Percentiles rank a stretch among this genome's conserved stretches.
Conservation (phyloP, 768 basidiomycete species). For the Leccinellum luteum region DNA sequence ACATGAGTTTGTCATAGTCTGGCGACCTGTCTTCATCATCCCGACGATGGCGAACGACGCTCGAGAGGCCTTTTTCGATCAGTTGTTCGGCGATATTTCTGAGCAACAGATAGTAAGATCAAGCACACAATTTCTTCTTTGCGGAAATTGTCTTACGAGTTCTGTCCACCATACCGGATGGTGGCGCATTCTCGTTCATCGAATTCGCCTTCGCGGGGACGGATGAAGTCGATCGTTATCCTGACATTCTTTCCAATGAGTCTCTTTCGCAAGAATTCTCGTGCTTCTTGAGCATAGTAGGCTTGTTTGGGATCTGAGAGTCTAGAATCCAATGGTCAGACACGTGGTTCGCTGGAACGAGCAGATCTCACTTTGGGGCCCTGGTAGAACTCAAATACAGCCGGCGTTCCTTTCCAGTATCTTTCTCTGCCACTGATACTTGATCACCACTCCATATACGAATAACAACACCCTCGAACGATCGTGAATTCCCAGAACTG, state of each 20-base stretch:
- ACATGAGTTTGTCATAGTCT: slow-evolving; percentile 94
- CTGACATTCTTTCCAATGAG: slow-evolving; percentile 88
- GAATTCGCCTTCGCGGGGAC: slow-evolving; percentile 89
- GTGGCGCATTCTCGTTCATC: slow-evolving; percentile 94
- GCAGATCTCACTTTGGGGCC: slow-evolving; percentile 65
- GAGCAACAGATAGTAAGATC: slow-evolving; percentile 5
- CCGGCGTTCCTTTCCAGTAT: slow-evolving; percentile 70
- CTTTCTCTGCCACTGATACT: slow-evolving; percentile 75
- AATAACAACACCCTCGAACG: slow-evolving; percentile 79
- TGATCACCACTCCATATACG: slow-evolving; percentile 94
- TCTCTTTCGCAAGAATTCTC: slow-evolving; percentile 88
- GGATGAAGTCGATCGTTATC: slow-evolving; percentile 84
- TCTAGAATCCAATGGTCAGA: slow-evolving; percentile 38
- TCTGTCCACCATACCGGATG: slow-evolving; percentile 78
- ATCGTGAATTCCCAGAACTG: slow-evolving; percentile 40
- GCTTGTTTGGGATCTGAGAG: slow-evolving; percentile 83
- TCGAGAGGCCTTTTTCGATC: slow-evolving; percentile 90
- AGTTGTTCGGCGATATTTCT: slow-evolving; percentile 93
- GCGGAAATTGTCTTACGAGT: slow-evolving; percentile 49
- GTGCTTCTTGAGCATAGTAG: slow-evolving; percentile 87
- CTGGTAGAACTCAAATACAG: slow-evolving; percentile 87
- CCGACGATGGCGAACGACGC: slow-evolving; percentile 85
- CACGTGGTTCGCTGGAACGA: not conserved
- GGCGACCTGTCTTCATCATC: slow-evolving; percentile 96
- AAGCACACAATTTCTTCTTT: not conserved